Percentiles rank a stretch among this genome's conserved stretches.
phyloP scores from a whole-genome alignment of 1,284 basidiomycete species.

The Ustilago sp. region DNA sequence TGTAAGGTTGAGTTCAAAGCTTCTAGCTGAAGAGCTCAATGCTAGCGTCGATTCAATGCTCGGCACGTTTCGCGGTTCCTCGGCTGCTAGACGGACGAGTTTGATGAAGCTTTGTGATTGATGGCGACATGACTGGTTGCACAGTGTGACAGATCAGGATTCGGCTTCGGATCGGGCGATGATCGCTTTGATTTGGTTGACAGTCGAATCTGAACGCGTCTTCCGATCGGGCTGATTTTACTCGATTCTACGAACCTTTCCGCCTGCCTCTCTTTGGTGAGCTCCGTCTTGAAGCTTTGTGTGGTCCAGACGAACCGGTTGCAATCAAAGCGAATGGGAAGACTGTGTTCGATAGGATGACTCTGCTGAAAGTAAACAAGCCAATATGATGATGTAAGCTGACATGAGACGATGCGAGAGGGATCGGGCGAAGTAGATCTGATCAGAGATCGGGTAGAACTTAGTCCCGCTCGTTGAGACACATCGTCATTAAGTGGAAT shows the following conservation, averaged over 20 bases:
- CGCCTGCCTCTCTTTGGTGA: too few species aligned
- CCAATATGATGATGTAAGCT: too few species aligned
- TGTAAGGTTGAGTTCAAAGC: neutral
- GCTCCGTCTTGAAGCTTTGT: too few species aligned
- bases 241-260: neutral
- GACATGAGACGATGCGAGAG: too few species aligned
- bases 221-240: neutral
- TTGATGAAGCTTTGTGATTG: slow-evolving; percentile 3
- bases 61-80: too few species aligned
- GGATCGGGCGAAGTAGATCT: too few species aligned
- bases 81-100: neutral
- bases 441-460: too few species aligned
- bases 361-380: neutral
- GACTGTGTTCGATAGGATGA: neutral
- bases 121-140: neutral
- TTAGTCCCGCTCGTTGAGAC: too few species aligned
- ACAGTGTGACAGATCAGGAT: neutral
- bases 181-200: neutral
- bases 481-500: too few species aligned
- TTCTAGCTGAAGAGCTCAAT: neutral
- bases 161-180: neutral
- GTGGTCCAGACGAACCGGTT: too few species aligned
- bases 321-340: too few species aligned
- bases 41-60: too few species aligned
- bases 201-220: neutral